Conservation (phyloP, 805 yeast genomes). For the Metschnikowia reukaufii region DNA sequence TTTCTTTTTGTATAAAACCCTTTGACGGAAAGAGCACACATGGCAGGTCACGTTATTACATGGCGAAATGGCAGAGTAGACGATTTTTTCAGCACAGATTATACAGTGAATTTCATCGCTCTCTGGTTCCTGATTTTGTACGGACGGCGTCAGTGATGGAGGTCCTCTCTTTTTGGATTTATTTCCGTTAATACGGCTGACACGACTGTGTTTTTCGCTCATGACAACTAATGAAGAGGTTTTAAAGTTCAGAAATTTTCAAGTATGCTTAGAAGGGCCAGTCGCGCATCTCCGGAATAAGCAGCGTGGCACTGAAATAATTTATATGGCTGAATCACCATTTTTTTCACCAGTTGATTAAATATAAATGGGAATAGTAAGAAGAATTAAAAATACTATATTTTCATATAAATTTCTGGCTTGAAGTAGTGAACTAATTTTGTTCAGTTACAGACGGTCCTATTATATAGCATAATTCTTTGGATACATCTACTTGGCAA, state of each 20-base stretch:
- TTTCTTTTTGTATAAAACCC: constrained; percentile 73
- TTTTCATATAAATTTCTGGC: too few relatives aligned
- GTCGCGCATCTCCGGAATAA: not conserved
- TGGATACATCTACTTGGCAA: too few relatives aligned
- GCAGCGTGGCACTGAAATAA: too few relatives aligned
- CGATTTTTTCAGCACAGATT: constrained; percentile 76
- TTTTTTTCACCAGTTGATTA: too few relatives aligned
- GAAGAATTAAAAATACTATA: too few relatives aligned
- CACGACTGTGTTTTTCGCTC: constrained; percentile 6
- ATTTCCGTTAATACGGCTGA: constrained; percentile 6
- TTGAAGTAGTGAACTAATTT: too few relatives aligned
- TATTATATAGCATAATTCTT: too few relatives aligned
- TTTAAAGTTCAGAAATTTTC: not conserved
- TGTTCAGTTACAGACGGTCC: too few relatives aligned
- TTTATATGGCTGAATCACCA: too few relatives aligned
- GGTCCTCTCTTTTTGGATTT: not conserved
- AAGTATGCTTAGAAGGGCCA: not conserved
- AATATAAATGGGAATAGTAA: too few relatives aligned
- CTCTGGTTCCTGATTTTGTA: not conserved
- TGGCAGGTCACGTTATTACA: constrained; percentile 88
- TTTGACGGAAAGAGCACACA: constrained; percentile 74
- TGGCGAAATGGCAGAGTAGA: constrained; percentile 67
- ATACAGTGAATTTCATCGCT: constrained; percentile 58
- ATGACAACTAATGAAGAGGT: not conserved
- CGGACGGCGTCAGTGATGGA: not conserved